A percentile compares a stretch with the other conserved stretches of the same genome.
phyloP scores from a whole-genome alignment of 75 land plant species.

The Isoetes taiwanensis region DNA sequence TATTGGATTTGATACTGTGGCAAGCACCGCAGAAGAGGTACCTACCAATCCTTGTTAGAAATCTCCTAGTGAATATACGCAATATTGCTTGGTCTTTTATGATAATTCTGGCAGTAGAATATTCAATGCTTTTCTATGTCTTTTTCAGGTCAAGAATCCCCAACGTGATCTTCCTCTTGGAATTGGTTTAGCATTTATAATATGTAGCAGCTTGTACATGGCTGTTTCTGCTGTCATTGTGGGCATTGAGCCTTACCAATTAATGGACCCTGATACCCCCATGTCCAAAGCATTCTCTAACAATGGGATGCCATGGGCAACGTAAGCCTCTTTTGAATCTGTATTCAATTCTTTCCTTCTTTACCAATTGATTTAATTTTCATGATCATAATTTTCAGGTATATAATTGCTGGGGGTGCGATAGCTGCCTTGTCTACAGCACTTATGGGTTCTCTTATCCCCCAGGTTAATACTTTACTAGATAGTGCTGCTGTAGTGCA shows the following conservation, averaged over 20 bases:
- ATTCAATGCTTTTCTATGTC: not conserved
- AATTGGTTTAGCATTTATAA: slow-evolving; percentile 54
- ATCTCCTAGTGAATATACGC: not conserved
- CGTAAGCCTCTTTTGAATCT: no score
- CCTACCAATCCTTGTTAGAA: no score
- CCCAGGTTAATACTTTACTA: slow-evolving; percentile 42
- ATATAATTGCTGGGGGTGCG: slow-evolving; percentile 73
- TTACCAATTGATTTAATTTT: not conserved
- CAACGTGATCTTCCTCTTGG: slow-evolving; percentile 92
- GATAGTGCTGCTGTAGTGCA: not conserved
- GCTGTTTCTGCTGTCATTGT: slow-evolving; percentile 85
- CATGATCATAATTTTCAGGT: slow-evolving; percentile 28
- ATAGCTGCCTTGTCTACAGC: slow-evolving; percentile 86
- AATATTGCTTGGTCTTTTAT: not conserved
- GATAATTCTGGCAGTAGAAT: no score
- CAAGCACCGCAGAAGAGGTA: slow-evolving; percentile 97
- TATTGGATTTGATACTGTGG: slow-evolving; percentile 97
- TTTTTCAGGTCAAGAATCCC: slow-evolving; percentile 78
- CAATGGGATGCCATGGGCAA: slow-evolving; percentile 91
- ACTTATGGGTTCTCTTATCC: slow-evolving; percentile 90
- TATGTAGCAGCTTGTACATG: slow-evolving; percentile 80
- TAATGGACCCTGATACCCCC: slow-evolving; percentile 91
- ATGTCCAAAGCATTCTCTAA: slow-evolving; percentile 82
- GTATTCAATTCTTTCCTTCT: no score
- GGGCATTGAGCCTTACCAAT: slow-evolving; percentile 76